These are phyloP conservation scores for Aleurites moluccanus DNA, from an alignment of 441 rosid genomes.

Conservation along the genomic window DNA sequence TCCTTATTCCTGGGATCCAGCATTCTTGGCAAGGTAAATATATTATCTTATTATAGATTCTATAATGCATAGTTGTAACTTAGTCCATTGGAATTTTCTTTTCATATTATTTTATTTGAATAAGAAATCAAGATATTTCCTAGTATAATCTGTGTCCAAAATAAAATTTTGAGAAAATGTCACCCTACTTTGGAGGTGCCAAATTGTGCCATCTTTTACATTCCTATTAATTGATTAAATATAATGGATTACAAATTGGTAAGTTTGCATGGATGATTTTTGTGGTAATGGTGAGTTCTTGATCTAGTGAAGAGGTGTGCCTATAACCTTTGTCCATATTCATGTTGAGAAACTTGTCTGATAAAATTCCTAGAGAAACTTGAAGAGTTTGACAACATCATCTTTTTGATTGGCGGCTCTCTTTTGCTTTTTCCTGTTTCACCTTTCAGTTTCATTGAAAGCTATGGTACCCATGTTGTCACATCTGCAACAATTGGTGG, in stretches of 20 bases:
- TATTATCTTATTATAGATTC: background rate
- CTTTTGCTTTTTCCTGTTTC: constrained; percentile 3
- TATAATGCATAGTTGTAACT: background rate
- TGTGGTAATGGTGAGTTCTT: background rate
- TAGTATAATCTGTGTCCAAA: background rate
- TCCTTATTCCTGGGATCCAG: constrained; percentile 69
- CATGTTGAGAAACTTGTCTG: background rate
- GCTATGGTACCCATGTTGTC: constrained; percentile 65
- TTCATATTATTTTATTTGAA: background rate
- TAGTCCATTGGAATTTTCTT: background rate
- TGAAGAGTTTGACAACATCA: constrained; percentile 19
- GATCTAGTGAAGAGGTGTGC: background rate
- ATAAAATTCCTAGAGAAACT: constrained; percentile 1
- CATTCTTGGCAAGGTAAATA: constrained; percentile 59
- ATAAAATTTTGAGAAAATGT: background rate
- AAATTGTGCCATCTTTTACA: background rate
- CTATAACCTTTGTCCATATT: background rate
- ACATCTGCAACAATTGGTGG: constrained; percentile 73
- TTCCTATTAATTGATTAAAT: background rate
- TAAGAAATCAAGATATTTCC: background rate
- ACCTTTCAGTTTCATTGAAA: constrained; percentile 60
- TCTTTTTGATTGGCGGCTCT: constrained; percentile 20
- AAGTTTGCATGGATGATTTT: background rate
- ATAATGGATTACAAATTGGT: background rate
- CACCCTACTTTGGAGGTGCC: background rate